A percentile compares a stretch with the other conserved stretches of the same genome.
phyloP scores from a whole-genome alignment of 2,329 filamentous ascomycete genomes.

The Fusarium vanettenii region DNA sequence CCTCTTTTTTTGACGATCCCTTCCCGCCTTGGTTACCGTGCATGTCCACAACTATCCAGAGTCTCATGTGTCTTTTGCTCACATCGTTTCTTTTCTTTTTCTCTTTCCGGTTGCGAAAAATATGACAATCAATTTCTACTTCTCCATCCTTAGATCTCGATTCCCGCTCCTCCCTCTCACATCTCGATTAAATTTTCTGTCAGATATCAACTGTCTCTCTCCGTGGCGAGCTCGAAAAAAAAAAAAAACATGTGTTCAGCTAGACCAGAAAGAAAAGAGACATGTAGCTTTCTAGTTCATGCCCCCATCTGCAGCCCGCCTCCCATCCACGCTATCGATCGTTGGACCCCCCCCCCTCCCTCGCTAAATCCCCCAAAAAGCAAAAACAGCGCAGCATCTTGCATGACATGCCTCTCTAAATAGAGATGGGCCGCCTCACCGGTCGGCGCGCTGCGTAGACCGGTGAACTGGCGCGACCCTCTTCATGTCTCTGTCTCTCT shows the following conservation, averaged over 20 bases:
- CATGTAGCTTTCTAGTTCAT: slow-evolving; percentile 2
- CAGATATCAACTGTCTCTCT: not conserved
- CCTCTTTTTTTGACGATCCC: slow-evolving; percentile 1
- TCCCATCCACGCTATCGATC: not conserved
- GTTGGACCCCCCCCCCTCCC: not conserved
- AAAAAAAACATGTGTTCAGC: not conserved
- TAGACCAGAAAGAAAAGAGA: not conserved
- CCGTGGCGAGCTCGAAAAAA: not conserved
- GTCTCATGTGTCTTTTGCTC: not conserved
- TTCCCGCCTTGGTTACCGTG: not conserved
- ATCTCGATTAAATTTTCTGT: not conserved
- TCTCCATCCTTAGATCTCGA: not conserved
- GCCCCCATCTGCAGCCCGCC: not conserved
- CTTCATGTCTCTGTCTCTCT: not conserved
- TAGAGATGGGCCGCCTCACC: not conserved
- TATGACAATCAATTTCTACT: not conserved
- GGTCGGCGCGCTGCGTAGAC: not conserved
- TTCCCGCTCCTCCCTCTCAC: not conserved
- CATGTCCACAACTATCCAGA: not conserved
- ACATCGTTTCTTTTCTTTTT: not conserved
- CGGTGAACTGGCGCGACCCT: slow-evolving; percentile 1
- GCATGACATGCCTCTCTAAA: not conserved
- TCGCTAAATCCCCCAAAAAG: not conserved
- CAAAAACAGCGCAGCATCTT: not conserved
- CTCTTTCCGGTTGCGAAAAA: not conserved